These are phyloP conservation scores for Halteria grandinella DNA, from an alignment of 73 alveolate genomes.

Conservation along the genomic window DNA sequence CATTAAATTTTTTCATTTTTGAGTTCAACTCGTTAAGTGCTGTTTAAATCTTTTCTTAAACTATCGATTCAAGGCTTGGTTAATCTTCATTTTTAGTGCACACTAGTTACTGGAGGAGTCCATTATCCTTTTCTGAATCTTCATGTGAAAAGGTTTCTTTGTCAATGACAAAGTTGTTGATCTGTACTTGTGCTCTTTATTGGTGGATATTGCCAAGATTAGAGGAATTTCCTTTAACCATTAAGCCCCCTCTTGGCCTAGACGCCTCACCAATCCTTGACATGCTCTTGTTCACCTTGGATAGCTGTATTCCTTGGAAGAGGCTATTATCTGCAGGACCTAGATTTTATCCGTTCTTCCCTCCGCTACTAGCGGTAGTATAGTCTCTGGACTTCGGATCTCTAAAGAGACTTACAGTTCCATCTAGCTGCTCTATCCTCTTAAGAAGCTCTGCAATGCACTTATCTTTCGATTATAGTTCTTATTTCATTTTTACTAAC, in stretches of 20 bases:
- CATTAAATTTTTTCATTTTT: slow-evolving; percentile 32
- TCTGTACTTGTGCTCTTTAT: not conserved
- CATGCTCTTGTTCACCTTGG: not conserved
- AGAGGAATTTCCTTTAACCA: not conserved
- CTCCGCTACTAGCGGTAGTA: not conserved
- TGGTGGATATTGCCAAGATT: not conserved
- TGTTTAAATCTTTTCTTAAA: slow-evolving; percentile 23
- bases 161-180: slow-evolving; percentile 1
- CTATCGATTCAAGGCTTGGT: slow-evolving; percentile 1
- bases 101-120: not conserved
- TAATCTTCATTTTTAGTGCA: too few species aligned
- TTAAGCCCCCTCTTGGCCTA: too few species aligned
- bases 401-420: slow-evolving; percentile 1
- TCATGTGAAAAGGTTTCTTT: too few species aligned
- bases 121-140: slow-evolving; percentile 9
- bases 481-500: slow-evolving; percentile 14
- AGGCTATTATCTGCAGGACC: not conserved
- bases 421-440: slow-evolving; percentile 30
- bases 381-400: not conserved
- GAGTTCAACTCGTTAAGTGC: slow-evolving; percentile 27
- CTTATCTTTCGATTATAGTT: slow-evolving; percentile 39
- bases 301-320: not conserved
- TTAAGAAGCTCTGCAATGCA: slow-evolving; percentile 21
- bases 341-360: not conserved
- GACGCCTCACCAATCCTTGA: too few species aligned